A percentile compares a stretch with the other conserved stretches of the same genome.
Evolutionary conservation across 1,284 basidiomycete species (phyloP).

Genomic region (Anthracocystis panici-leucophaei): DNA sequence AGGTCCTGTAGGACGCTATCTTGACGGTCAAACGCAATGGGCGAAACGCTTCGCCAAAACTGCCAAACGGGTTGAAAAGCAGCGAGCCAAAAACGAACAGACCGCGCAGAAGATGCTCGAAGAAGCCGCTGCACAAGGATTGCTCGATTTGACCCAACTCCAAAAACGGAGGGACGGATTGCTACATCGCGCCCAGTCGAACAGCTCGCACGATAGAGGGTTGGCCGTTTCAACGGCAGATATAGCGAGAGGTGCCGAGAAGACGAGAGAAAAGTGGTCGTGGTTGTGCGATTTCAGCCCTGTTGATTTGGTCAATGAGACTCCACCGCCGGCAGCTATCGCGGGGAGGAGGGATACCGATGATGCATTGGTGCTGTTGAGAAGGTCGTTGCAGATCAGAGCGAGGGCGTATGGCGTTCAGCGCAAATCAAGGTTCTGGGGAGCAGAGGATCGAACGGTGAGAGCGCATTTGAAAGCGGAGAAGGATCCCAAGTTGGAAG

Average conservation of each 20-base stretch:
- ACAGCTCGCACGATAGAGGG: neutral
- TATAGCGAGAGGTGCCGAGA: conserved; percentile 18
- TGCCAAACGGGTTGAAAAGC: conserved; percentile 42
- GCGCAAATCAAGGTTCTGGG: conserved; percentile 36
- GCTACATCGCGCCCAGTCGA: conserved; percentile 5
- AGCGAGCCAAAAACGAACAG: conserved; percentile 41
- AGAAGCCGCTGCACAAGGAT: conserved; percentile 34
- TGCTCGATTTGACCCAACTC: conserved; percentile 25
- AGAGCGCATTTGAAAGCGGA: conserved; percentile 16
- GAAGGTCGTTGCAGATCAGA: conserved; percentile 35
- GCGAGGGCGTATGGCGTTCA: conserved; percentile 36
- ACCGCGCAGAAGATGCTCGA: conserved; percentile 31
- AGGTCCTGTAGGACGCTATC: conserved; percentile 66
- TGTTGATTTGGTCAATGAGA: conserved; percentile 50
- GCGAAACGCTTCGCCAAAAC: conserved; percentile 48
- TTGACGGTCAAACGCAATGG: conserved; percentile 48
- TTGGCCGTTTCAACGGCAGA: conserved; percentile 11
- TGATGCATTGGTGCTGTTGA: conserved; percentile 28
- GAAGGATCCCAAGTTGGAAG: conserved; percentile 1
- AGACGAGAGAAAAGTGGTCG: conserved; percentile 34
- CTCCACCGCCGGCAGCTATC: conserved; percentile 59
- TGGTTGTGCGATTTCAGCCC: conserved; percentile 49
- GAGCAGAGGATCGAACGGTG: conserved; percentile 30
- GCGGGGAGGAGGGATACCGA: conserved; percentile 58
- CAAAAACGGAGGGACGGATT: conserved; percentile 8